Evolutionary conservation across 257 asterid species (phyloP), one percentile per base, ranked within the genome.

Genomic region (Ligustrum vulgare): DNA sequence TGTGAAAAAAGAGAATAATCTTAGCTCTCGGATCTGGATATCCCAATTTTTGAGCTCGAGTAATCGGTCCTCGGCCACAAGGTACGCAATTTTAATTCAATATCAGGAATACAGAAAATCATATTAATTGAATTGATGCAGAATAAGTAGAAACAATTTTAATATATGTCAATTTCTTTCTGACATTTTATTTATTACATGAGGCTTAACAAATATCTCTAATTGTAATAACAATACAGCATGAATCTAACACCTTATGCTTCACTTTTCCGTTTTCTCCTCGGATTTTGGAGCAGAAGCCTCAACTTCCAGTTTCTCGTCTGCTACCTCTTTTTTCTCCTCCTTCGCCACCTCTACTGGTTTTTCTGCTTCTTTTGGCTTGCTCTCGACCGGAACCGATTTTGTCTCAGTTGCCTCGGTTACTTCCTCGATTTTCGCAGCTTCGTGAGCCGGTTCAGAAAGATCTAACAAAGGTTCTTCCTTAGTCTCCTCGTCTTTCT

Each of bases 381-480:
- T 74, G 34, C 10, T 70, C 73, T 76, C 82, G 62, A 31, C 75
- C 2, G 34, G 33, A 64, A n/a, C 28, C 63, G 33, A 18, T 18
- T 60, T 60, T 60, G 67, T 10, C 16, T 16, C 82, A 9, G 69
- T 16, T 28, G 45, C 83, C 3, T 80, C 66, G 25, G 68, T 37
- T 56, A 15, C 82, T 60, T 83, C 89, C 77, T 78, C 86, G 22
- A 37, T 63, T 56, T 88, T 78, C 5, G 89, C 78, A 16, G 85
- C 82, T 63, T 83, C 88, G 3, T 77, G 62, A 67, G 83, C 86
- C 68, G 89, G 77, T 66, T 83, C 88, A 8, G 85, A 47, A 15
- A 78, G 74, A 62, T 86, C 92, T 60, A 83, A 86, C 75, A 76
- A 73, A 34, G 83, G 86, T 60, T 70, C 84, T 69, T 82, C 88